A percentile compares a stretch with the other conserved stretches of the same genome.
These are phyloP conservation scores for Pestalotiopsis sp. DNA, from an alignment of 2,329 filamentous ascomycete genomes.

Conservation along the genomic window DNA sequence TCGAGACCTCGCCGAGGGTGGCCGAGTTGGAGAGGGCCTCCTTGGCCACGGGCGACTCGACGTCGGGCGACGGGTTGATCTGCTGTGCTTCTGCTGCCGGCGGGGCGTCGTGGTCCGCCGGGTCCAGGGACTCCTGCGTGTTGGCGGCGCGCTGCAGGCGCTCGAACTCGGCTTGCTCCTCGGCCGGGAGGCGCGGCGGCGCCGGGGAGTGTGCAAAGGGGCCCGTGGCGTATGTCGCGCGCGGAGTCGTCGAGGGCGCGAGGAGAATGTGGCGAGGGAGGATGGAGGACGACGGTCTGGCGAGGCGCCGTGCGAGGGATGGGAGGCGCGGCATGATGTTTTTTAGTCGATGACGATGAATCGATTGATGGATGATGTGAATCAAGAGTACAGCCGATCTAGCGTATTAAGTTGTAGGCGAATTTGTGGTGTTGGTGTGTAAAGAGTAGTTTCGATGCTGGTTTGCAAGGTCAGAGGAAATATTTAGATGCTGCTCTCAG, in stretches of 20 bases:
- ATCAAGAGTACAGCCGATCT: not conserved
- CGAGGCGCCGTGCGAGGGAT: not conserved
- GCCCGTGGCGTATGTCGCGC: not conserved
- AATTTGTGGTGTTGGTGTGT: not conserved
- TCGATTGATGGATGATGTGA: too few species aligned
- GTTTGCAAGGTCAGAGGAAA: not conserved
- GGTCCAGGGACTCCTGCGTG: slow-evolving; percentile 34
- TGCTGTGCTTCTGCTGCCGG: slow-evolving; percentile 3
- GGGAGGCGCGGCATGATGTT: slow-evolving; percentile 2
- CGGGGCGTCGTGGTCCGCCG: slow-evolving; percentile 19
- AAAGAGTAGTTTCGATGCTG: not conserved
- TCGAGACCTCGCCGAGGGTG: slow-evolving; percentile 9
- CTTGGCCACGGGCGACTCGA: slow-evolving; percentile 11
- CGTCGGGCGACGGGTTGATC: slow-evolving; percentile 1
- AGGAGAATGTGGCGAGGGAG: not conserved
- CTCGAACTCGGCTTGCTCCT: slow-evolving; percentile 65
- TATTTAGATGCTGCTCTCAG: not conserved
- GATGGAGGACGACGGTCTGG: not conserved
- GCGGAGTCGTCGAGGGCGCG: not conserved
- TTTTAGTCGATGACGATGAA: not conserved
- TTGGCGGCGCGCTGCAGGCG: slow-evolving; percentile 69
- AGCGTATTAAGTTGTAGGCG: not conserved
- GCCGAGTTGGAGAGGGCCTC: not conserved
- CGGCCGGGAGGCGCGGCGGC: slow-evolving; percentile 77
- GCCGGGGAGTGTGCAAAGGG: slow-evolving; percentile 32